Evolutionary conservation across 1,284 basidiomycete genomes (phyloP), one percentile per base, ranked within the genome.

Genomic region (Cryptococcus sp.): DNA sequence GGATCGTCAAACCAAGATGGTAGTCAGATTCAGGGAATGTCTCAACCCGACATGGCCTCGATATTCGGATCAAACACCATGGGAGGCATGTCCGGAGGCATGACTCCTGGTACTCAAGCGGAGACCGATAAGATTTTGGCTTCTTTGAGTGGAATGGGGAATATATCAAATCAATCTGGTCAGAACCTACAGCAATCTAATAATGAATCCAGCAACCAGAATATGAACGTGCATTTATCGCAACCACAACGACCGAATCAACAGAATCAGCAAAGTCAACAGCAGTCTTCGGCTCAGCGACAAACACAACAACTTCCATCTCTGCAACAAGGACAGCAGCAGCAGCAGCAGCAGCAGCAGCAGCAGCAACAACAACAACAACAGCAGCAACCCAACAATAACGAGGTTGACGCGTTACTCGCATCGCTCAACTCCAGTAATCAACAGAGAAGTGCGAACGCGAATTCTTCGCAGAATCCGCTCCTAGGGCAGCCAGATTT

Each of bases 131-230:
- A 48, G 32, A 32, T 53, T 35, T 48, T 49, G 33, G 52, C 55
- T 10, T 44, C 31, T 15, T 42, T 50, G 13, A 38, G 23, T n/a
- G 41, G 32, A 4, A 14, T 50, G 11, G 23, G 23, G 23, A 23
- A 23, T 23, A 23, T 23, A 23, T 23, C 23, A 23, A 55, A 50
- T 32, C 35, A 46, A 4, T 31, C 41, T 14, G 41, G 51, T 63
- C 30, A 56, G 59, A 38, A 46, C 64, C 15, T 35, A 37, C 13
- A 49, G 32, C 4, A 46, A 64, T 45, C 56, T 53, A 35, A 63
- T 64, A 53, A 62, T 59, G 44, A 64, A 5, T 62, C 64, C 1
- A 23, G 64, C 10, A 66, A 66, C 38, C 57, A 53, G 14, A 64
- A 61, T 10, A 52, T 57, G 31, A 49, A 50, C 11, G 30, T 32